These are phyloP conservation scores for Colletotrichum musicola DNA, from an alignment of 2,329 filamentous ascomycete genomes.

Conservation along the genomic window DNA sequence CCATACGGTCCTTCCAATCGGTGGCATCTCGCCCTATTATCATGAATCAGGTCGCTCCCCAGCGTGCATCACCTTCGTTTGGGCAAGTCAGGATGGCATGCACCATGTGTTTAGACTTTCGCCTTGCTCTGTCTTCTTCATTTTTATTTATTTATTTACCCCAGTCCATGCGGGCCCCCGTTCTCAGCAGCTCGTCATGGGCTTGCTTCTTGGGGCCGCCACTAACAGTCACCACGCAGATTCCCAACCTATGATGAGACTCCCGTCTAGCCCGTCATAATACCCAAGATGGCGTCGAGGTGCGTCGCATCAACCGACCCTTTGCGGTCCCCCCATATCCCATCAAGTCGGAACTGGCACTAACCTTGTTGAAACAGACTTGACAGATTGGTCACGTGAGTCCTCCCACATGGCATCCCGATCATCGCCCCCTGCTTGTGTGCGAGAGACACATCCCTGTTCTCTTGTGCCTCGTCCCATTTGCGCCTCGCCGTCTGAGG, in stretches of 20 bases:
- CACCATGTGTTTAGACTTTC: conserved; percentile 33
- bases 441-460: background rate
- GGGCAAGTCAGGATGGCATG: conserved; percentile 35
- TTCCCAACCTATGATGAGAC: conserved; percentile 39
- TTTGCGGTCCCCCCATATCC: conserved; percentile 10
- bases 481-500: background rate
- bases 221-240: conserved; percentile 18
- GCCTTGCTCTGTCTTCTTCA: background rate
- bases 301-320: conserved; percentile 45
- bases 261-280: conserved; percentile 44
- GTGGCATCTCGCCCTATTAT: conserved; percentile 16
- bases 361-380: conserved; percentile 67
- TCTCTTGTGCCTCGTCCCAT: conserved; percentile 8
- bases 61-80: conserved; percentile 37
- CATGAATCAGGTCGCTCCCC: conserved; percentile 33
- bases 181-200: background rate
- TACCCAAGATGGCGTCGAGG: conserved; percentile 68
- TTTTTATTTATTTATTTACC: conserved; percentile 2
- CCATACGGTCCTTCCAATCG: conserved; percentile 2
- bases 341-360: conserved; percentile 42
- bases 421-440: background rate
- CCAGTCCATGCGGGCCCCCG: conserved; percentile 17
- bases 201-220: background rate
- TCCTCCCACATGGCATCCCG: conserved; percentile 45
- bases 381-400: conserved; percentile 89